Evolutionary conservation across 2,329 filamentous ascomycete genomes (phyloP).

Genomic region (Lizonia empirigonia): DNA sequence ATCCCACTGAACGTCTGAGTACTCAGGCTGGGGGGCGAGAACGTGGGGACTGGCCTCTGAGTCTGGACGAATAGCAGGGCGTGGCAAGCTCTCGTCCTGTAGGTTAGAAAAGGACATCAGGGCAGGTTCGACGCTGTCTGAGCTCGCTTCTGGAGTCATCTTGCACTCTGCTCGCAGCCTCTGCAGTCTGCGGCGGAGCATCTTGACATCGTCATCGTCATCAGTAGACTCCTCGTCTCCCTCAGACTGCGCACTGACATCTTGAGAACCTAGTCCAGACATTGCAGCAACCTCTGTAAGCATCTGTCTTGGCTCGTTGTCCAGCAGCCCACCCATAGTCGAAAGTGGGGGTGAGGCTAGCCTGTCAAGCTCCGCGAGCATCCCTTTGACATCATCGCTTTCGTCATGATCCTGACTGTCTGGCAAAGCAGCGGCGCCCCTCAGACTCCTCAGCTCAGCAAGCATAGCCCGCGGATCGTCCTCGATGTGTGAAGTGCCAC

Average conservation of each 20-base stretch:
- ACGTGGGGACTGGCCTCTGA: conserved; percentile 3
- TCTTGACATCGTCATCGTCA: conserved; percentile 10
- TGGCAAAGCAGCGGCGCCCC: neutral
- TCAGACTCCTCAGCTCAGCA: neutral
- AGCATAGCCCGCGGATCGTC: conserved; percentile 4
- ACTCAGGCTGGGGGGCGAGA: conserved; percentile 23
- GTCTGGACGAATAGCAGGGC: neutral
- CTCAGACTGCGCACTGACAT: neutral
- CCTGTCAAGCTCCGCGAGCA: conserved; percentile 15
- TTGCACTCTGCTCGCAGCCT: neutral
- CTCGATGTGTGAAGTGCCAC: neutral
- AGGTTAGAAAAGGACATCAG: no score
- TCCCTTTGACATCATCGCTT: neutral
- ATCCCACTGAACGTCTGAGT: conserved; percentile 16
- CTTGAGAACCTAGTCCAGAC: neutral
- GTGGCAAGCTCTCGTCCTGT: neutral
- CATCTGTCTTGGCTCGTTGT: conserved; percentile 9
- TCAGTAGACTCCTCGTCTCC: neutral
- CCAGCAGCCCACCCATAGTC: neutral
- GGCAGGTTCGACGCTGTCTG: no score
- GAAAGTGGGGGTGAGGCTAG: neutral
- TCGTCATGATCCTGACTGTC: neutral
- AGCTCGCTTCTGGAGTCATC: neutral
- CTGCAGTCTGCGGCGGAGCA: conserved; percentile 2
- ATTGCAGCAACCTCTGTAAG: conserved; percentile 11